A percentile compares a stretch with the other conserved stretches of the same genome.
Conservation (phyloP, 306 rosid species). For the Spatholobus suberectus region DNA sequence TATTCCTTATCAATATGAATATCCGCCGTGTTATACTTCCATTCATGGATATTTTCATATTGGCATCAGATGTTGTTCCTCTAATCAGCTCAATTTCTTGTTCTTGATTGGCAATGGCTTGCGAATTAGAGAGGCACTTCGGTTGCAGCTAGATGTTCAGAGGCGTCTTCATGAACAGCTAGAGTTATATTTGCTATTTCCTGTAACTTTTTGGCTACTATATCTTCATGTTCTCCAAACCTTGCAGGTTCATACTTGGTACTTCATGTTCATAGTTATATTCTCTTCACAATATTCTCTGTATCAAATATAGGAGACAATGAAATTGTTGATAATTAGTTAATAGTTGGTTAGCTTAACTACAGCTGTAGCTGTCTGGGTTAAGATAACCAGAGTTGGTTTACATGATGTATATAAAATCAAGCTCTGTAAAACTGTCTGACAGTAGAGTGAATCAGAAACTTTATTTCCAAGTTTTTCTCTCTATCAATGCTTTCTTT, state of each 20-base stretch:
- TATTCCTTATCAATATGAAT: background rate
- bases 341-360: no score
- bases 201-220: background rate
- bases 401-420: no score
- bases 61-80: slow-evolving; percentile 1
- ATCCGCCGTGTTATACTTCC: background rate
- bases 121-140: slow-evolving; percentile 83
- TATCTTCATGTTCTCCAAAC: background rate
- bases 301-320: no score
- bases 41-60: slow-evolving; percentile 1
- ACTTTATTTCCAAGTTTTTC: no score
- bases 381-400: no score
- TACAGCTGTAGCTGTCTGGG: no score
- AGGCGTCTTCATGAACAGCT: slow-evolving; percentile 84
- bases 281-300: background rate
- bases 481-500: no score
- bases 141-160: slow-evolving; percentile 82
- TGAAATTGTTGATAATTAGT: no score
- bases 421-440: no score
- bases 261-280: background rate
- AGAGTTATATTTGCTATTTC: slow-evolving; percentile 55
- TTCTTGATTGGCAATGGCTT: slow-evolving; percentile 57
- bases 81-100: background rate
- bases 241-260: background rate
- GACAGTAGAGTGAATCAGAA: no score